These are phyloP conservation scores for Xylariomycetidae sp. DNA, from an alignment of 2,329 filamentous ascomycete species.

Conservation along the genomic window DNA sequence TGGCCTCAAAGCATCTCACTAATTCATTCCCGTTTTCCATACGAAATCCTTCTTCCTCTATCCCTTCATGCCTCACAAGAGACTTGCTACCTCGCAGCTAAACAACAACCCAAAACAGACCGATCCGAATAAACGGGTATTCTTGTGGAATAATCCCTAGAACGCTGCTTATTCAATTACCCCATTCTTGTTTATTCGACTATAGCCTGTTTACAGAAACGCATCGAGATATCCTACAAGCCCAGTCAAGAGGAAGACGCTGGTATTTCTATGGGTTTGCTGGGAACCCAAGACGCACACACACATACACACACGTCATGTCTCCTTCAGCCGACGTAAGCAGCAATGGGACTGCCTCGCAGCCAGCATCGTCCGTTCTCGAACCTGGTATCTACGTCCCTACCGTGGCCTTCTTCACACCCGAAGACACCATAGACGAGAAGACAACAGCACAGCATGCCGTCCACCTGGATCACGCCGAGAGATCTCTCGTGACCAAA, in stretches of 20 bases:
- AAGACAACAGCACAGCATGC: slow-evolving; percentile 40
- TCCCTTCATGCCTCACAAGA: too few species aligned
- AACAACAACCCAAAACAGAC: too few species aligned
- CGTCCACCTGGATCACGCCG: slow-evolving; percentile 60
- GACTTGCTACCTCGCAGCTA: too few species aligned
- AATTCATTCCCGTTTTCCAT: too few species aligned
- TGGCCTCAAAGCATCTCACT: too few species aligned
- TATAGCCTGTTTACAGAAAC: too few species aligned
- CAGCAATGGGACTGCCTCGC: neutral
- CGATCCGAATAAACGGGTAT: too few species aligned
- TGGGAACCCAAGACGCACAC: slow-evolving; percentile 1
- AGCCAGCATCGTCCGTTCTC: slow-evolving; percentile 10
- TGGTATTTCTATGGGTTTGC: slow-evolving; percentile 2
- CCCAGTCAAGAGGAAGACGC: neutral
- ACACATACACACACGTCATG: too few species aligned
- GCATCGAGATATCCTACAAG: neutral
- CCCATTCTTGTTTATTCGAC: too few species aligned
- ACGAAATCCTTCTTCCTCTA: too few species aligned
- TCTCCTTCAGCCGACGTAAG: slow-evolving; percentile 6
- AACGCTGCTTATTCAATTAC: too few species aligned
- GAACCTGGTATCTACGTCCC: slow-evolving; percentile 46
- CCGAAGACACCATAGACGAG: slow-evolving; percentile 45
- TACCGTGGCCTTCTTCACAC: slow-evolving; percentile 49
- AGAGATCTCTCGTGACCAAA: slow-evolving; percentile 57
- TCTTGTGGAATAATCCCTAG: too few species aligned